Evolutionary conservation across 805 yeast species (phyloP).

Genomic region (Nakazawaea wickerhamii): DNA sequence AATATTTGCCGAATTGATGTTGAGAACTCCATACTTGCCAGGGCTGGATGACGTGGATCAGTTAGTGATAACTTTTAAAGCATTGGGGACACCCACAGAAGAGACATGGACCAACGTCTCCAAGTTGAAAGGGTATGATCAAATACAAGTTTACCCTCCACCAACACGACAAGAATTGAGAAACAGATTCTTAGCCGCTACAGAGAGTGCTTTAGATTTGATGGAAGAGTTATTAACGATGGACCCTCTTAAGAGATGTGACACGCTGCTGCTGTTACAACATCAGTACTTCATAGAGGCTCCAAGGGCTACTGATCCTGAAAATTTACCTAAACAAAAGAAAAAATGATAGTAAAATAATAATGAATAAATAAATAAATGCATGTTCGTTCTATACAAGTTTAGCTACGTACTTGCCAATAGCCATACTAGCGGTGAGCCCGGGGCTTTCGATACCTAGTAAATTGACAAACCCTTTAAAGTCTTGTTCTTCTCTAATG

Average conservation of each 20-base stretch:
- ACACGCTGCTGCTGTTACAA: slow-evolving; percentile 55
- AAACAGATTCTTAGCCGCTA: slow-evolving; percentile 84
- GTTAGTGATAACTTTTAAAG: slow-evolving; percentile 87
- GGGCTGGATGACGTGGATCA: slow-evolving; percentile 90
- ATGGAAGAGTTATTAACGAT: slow-evolving; percentile 66
- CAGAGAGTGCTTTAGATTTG: slow-evolving; percentile 74
- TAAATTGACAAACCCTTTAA: slow-evolving; percentile 73
- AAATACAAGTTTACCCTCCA: slow-evolving; percentile 70
- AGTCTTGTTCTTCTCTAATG: slow-evolving; percentile 63
- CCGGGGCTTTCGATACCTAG: slow-evolving; percentile 92
- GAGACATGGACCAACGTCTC: slow-evolving; percentile 88
- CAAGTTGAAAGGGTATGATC: slow-evolving; percentile 68
- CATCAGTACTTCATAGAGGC: slow-evolving; percentile 65
- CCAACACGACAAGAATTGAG: slow-evolving; percentile 79
- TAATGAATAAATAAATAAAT: background rate
- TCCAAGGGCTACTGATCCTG: slow-evolving; percentile 72
- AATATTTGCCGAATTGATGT: slow-evolving; percentile 93
- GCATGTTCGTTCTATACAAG: slow-evolving; percentile 19
- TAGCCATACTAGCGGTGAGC: slow-evolving; percentile 75
- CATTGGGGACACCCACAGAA: slow-evolving; percentile 94
- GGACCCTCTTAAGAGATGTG: slow-evolving; percentile 74
- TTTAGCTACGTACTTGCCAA: slow-evolving; percentile 61
- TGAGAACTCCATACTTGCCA: slow-evolving; percentile 91
- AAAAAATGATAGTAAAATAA: slow-evolving; percentile 16
- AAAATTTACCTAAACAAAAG: slow-evolving; percentile 46